A percentile compares a stretch with the other conserved stretches of the same genome.
Conservation (phyloP, 768 basidiomycete genomes). For the Russula compacta region DNA sequence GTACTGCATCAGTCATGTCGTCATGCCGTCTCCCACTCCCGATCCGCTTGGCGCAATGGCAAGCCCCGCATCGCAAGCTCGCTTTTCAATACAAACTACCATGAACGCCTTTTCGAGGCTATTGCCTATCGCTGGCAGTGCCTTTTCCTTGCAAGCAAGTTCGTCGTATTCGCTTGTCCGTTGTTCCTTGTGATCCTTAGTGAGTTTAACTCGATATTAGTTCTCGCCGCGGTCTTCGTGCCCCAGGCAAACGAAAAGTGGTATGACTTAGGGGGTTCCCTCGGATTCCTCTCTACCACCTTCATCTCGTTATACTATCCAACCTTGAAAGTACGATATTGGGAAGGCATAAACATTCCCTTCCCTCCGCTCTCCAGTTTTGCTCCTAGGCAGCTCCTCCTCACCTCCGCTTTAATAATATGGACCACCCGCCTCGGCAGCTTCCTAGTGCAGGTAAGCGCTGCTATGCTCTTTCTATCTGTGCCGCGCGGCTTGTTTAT, state of each 20-base stretch:
- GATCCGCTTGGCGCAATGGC: not conserved
- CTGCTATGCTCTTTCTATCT: not conserved
- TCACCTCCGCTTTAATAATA: constrained; percentile 21
- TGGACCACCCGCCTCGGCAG: constrained; percentile 53
- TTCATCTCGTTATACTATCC: constrained; percentile 53
- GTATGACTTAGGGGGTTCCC: constrained; percentile 57
- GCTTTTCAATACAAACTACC: not conserved
- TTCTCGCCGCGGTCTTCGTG: constrained; percentile 51
- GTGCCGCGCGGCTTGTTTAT: not conserved
- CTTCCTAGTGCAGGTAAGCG: constrained; percentile 45
- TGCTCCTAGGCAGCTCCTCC: constrained; percentile 42
- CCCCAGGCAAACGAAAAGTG: constrained; percentile 56
- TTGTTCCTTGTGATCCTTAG: not conserved
- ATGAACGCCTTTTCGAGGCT: constrained; percentile 48
- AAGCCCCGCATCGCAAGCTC: not conserved
- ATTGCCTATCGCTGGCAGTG: constrained; percentile 38
- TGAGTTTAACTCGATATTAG: constrained; percentile 23
- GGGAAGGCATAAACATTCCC: constrained; percentile 27
- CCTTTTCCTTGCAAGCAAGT: constrained; percentile 28
- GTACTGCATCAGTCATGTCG: not conserved
- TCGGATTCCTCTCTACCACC: constrained; percentile 58
- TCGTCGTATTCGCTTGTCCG: not conserved
- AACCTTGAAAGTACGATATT: constrained; percentile 29
- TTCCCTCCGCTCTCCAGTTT: constrained; percentile 40
- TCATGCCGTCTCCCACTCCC: not conserved